Conservation (phyloP, 441 rosid genomes). For the Gossypium gossypioides region DNA sequence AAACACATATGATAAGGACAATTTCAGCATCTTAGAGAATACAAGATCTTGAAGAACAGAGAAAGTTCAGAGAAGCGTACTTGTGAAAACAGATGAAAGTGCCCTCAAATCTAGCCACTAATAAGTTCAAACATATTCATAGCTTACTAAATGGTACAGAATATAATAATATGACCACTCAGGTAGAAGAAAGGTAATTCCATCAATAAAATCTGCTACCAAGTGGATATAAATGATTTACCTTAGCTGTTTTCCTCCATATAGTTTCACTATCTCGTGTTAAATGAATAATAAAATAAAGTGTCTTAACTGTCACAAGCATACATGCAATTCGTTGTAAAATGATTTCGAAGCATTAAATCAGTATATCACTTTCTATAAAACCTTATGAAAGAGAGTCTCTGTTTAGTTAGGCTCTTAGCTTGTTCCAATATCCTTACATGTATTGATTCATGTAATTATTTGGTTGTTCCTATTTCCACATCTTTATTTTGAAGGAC, state of each 20-base stretch:
- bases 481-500: not conserved
- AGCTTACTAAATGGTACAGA: not conserved
- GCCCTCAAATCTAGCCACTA: not conserved
- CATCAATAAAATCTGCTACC: not conserved
- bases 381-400: not conserved
- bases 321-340: not conserved
- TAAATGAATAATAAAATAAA: not conserved
- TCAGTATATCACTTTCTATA: not conserved
- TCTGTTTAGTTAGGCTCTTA: not conserved
- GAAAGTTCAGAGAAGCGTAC: not conserved
- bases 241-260: not conserved
- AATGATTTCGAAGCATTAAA: not conserved
- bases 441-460: not conserved
- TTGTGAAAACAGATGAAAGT: not conserved
- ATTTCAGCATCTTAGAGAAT: not conserved
- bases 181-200: not conserved
- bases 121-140: not conserved
- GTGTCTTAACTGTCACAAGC: not conserved
- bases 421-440: not conserved
- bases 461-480: not conserved
- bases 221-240: not conserved
- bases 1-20: not conserved
- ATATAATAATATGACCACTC: not conserved
- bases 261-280: not conserved
- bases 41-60: not conserved